Percentiles rank a stretch among this genome's conserved stretches.
Conservation (phyloP, 2,329 filamentous ascomycete genomes). For the Colletotrichum falcatum region DNA sequence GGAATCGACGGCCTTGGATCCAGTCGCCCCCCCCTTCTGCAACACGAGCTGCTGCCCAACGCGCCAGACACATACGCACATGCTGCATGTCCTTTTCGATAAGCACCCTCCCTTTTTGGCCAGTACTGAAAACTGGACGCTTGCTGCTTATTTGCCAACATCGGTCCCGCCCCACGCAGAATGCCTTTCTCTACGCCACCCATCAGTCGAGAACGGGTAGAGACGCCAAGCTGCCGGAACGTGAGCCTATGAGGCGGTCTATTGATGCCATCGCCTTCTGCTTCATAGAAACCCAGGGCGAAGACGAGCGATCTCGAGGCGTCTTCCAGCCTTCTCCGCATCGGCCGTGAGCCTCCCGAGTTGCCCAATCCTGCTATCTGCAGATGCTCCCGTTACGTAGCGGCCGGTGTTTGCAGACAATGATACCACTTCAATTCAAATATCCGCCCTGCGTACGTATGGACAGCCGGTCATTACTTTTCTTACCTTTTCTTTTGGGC, state of each 20-base stretch:
- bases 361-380: constrained; percentile 28
- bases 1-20: constrained; percentile 7
- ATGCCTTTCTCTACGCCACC: constrained; percentile 19
- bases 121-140: constrained; percentile 4
- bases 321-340: background rate
- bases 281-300: background rate
- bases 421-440: constrained; percentile 26
- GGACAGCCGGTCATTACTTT: constrained; percentile 28
- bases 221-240: constrained; percentile 17
- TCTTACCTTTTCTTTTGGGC: constrained; percentile 36
- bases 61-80: background rate
- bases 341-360: constrained; percentile 15
- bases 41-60: constrained; percentile 16
- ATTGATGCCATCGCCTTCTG: constrained; percentile 5
- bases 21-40: constrained; percentile 14
- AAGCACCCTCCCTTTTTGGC: background rate
- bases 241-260: constrained; percentile 23
- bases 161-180: constrained; percentile 17
- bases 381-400: constrained; percentile 21
- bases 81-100: background rate
- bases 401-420: constrained; percentile 26
- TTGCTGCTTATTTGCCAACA: constrained; percentile 12
- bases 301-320: background rate
- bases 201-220: constrained; percentile 13
- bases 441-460: constrained; percentile 33